phyloP scores from a whole-genome alignment of 805 yeast species.

The Zygosaccharomyces kombuchaensis region DNA sequence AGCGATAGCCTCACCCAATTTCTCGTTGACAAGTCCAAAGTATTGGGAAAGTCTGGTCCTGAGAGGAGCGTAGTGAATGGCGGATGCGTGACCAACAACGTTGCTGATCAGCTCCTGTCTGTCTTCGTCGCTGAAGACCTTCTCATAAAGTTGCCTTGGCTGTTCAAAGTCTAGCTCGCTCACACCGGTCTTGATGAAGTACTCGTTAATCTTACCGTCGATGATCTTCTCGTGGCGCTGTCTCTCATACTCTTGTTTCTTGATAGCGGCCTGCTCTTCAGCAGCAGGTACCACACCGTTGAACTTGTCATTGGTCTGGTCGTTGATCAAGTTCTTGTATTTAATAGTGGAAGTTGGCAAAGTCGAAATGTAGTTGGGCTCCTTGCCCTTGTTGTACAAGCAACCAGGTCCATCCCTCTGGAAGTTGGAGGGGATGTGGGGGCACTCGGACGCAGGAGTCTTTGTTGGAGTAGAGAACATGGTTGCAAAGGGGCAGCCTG shows the following conservation, averaged over 20 bases:
- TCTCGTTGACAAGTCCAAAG: conserved; percentile 41
- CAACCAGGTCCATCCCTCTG: conserved; percentile 62
- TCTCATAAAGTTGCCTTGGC: conserved; percentile 42
- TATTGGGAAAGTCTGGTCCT: conserved; percentile 40
- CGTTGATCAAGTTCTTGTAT: conserved; percentile 16
- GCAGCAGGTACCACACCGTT: conserved; percentile 34
- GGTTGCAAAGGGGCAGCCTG: conserved; percentile 44
- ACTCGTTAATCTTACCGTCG: conserved; percentile 36
- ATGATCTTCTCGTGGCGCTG: conserved; percentile 37
- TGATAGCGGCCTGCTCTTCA: conserved; percentile 26
- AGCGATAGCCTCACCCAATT: conserved; percentile 40
- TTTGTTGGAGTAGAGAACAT: conserved; percentile 8
- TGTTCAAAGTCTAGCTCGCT: conserved; percentile 45
- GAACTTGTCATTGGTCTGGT: conserved; percentile 26
- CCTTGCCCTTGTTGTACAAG: conserved; percentile 44
- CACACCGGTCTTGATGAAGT: conserved; percentile 39
- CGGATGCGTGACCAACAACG: conserved; percentile 39
- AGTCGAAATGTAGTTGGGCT: conserved; percentile 50
- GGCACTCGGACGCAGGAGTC: conserved; percentile 18
- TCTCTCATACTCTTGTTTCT: conserved; percentile 31
- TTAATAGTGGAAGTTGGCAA: conserved; percentile 25
- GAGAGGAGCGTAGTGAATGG: conserved; percentile 29
- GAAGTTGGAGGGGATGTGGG: conserved; percentile 40
- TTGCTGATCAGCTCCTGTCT: conserved; percentile 37
- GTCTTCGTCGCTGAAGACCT: conserved; percentile 36